phyloP scores from a whole-genome alignment of 2,329 filamentous ascomycete species.

The Arthrobotrys pseudoclavata region DNA sequence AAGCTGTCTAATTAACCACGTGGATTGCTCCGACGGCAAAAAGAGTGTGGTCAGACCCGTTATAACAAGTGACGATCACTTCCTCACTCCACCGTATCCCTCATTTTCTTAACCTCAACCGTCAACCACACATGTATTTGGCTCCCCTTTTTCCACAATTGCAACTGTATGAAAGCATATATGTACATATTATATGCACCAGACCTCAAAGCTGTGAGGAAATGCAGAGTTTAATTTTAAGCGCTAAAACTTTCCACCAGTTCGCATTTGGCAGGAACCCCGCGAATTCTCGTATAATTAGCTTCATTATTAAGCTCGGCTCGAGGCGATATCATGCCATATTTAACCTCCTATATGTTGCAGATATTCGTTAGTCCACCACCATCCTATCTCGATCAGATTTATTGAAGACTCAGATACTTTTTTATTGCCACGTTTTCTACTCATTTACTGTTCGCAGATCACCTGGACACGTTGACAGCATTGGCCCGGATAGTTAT shows the following conservation, averaged over 20 bases:
- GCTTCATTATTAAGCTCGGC: constrained; percentile 18
- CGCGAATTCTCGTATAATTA: constrained; percentile 32
- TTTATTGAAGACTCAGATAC: constrained; percentile 16
- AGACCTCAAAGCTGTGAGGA: neutral
- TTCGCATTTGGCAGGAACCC: constrained; percentile 31
- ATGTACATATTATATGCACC: neutral
- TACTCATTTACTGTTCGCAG: constrained; percentile 23
- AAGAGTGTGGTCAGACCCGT: constrained; percentile 27
- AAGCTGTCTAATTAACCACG: constrained; percentile 46
- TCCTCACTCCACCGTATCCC: constrained; percentile 32
- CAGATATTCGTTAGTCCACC: constrained; percentile 18
- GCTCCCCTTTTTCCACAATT: constrained; percentile 37
- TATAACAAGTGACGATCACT: constrained; percentile 43
- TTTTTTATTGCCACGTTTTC: constrained; percentile 42
- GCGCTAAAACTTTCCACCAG: constrained; percentile 21
- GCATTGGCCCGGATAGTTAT: constrained; percentile 19
- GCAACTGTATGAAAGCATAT: neutral
- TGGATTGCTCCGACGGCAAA: constrained; percentile 32
- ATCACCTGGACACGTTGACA: constrained; percentile 34
- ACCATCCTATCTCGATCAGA: constrained; percentile 20
- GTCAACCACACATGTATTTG: constrained; percentile 4
- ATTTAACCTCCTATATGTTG: constrained; percentile 35
- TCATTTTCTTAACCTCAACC: constrained; percentile 34
- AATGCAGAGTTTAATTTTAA: constrained; percentile 2
- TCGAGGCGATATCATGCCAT: constrained; percentile 32